Base-by-base conservation (phyloP, 2,329 filamentous ascomycete genomes). In the Phialophora verrucosa region DNA sequence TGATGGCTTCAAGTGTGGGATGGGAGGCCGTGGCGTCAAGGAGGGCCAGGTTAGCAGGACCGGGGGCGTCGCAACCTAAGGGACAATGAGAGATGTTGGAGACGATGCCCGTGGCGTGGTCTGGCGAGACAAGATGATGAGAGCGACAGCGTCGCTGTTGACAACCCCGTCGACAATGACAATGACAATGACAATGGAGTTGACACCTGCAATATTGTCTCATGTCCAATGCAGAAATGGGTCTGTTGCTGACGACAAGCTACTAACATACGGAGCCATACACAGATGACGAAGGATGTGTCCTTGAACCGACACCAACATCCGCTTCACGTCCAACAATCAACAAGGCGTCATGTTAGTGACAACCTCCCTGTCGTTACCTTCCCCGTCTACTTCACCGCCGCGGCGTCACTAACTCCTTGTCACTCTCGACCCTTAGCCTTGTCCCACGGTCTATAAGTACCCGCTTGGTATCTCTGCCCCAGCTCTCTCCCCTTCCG, bases 1-100 rank as follows among this genome's bases (percentile, higher is more conserved):
- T 44, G 49, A 53, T 53, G n/a, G 14, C 20, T 53, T 27, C 38
- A 44, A 44, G 38, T 44, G 38, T 44, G 38, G 38, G 38, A 44
- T n/a, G 14, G 38, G 17, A 44, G 38, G 38, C 38, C 38, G 38
- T n/a, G 38, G 38, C 17, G 38, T 44, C 17, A 44, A 44, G 17
- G 38, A 17, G 3, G 17, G 38, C 38, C 38, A 7, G 38, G 38
- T 42, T 8, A 3, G 17, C 17, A 8, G 2, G 17, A 44, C 38
- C 5, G 17, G 14, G 17, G 38, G 38, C 17, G 17, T 44, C 38
- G 17, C 38, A 44, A 44, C 38, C 38, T n/a, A 17, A 44, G 38
- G n/a, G 38, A 44, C 38, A 44, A 44, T 27, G 23, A 53, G 8
- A 7, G 20, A 20, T 14, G 27, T 53, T 29, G 23, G 49, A 29